Evolutionary conservation across 202 grass and related monocot species (phyloP).

Genomic region (Schoenoplectus tabernaemontani): DNA sequence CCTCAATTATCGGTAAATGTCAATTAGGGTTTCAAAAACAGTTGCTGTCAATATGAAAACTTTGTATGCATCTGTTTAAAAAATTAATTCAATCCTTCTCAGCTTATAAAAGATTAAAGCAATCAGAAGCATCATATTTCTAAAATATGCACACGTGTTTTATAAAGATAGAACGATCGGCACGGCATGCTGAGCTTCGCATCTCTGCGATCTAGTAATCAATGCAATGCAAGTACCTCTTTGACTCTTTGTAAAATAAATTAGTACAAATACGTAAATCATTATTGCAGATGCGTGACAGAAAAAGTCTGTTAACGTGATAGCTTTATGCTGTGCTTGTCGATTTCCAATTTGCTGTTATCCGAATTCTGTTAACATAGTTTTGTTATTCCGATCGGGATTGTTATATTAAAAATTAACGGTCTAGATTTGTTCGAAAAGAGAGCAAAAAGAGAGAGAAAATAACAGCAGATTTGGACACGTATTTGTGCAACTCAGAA

Average conservation of each 20-base stretch:
- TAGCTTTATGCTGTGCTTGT: neutral
- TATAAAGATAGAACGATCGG: neutral
- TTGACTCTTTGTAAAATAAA: neutral
- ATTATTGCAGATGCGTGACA: neutral
- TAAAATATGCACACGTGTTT: neutral
- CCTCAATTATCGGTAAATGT: neutral
- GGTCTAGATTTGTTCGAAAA: too few species aligned
- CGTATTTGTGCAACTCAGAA: too few species aligned
- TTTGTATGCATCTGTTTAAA: neutral
- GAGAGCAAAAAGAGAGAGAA: too few species aligned
- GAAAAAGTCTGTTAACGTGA: neutral
- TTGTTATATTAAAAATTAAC: too few species aligned
- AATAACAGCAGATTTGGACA: too few species aligned
- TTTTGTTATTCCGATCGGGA: too few species aligned
- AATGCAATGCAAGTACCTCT: neutral
- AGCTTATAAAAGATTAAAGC: neutral
- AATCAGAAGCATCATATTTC: neutral
- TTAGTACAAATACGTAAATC: neutral
- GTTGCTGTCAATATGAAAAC: neutral
- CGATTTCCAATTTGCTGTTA: too few species aligned
- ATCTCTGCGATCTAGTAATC: neutral
- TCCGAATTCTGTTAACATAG: too few species aligned
- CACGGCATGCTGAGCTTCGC: too few species aligned
- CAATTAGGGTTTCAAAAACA: neutral
- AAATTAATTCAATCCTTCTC: constrained; percentile 4